Base-by-base conservation (phyloP, 2,329 filamentous ascomycete genomes). In the Trichoderma koningii region DNA sequence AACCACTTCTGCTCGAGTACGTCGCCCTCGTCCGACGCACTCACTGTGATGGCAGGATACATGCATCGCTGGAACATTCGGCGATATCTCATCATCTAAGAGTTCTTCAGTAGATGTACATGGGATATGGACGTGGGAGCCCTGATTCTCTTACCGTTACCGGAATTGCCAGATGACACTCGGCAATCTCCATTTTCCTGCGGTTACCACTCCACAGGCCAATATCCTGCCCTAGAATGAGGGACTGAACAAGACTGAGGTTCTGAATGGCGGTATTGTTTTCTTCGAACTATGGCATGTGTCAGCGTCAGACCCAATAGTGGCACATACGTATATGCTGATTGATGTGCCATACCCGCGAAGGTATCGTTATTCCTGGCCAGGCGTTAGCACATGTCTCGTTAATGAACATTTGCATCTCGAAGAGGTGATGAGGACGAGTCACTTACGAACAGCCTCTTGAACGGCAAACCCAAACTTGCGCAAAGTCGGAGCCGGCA, bases 1-100 rank as follows among this genome's bases (percentile, higher is more conserved):
- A 77, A 80, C 89, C 89, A 92, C 70, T 90, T 91, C 3, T 79
- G 76, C 65, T 89, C 82, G 0, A 92, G 76, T 2, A 76, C 76
- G 19, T 84, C 74, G 1, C 84, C 85, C 23, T 84, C 78, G 63
- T 90, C 88, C 1, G 82, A 80, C 0, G 80, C 71, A n/a, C 76
- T 72, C 1, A 86, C 82, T 0, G 77, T 72, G 15, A 89, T 80
- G 2, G 77, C 73, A 2, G 82, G 79, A 71, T 86, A 88, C 3
- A 78, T 78, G 15, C 81, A 82, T 23, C 82, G 78, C 64, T 85
- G 82, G 70, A 89, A 89, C 59, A 84, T 82, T 21, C 85, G 82
- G n/a, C 79, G 77, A 68, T 83, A 83, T 28, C 82, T 78, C 78
- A 84, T 82, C 80, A 85, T 83, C 80, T 81, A 66, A 66, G 14